These are phyloP conservation scores for Ascobolus immersus DNA, from an alignment of 495 filamentous ascomycete genomes.

Conservation along the genomic window DNA sequence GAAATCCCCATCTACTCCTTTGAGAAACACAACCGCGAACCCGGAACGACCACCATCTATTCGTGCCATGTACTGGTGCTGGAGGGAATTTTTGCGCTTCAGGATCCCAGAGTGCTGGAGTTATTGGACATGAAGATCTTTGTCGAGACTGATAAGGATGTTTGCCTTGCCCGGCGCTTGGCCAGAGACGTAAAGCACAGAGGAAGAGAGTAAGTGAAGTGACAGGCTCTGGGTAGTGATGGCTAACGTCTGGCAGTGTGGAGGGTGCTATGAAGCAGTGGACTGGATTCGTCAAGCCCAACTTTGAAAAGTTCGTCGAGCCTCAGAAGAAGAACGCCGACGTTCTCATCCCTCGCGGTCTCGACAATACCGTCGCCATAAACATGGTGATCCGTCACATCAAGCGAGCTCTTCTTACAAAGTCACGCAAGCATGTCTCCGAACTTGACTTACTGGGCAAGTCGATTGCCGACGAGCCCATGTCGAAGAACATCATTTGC, in stretches of 20 bases:
- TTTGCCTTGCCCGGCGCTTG: conserved; percentile 66
- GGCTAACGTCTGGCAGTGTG: conserved; percentile 19
- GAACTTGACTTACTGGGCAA: conserved; percentile 47
- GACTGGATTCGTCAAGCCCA: conserved; percentile 88
- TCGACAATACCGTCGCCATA: conserved; percentile 83
- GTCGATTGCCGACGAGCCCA: conserved; percentile 37
- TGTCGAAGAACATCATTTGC: conserved; percentile 45
- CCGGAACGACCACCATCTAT: conserved; percentile 64
- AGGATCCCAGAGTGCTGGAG: conserved; percentile 65
- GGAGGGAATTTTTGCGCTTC: conserved; percentile 85
- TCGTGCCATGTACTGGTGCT: conserved; percentile 88
- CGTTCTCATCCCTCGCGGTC: conserved; percentile 80
- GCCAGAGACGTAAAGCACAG: conserved; percentile 16
- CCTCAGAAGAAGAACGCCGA: conserved; percentile 75
- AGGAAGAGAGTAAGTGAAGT: conserved; percentile 12
- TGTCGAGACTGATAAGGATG: conserved; percentile 83
- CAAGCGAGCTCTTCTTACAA: conserved; percentile 53
- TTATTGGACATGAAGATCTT: conserved; percentile 92
- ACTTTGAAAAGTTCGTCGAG: conserved; percentile 70
- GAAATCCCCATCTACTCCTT: conserved; percentile 93
- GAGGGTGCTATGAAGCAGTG: conserved; percentile 96
- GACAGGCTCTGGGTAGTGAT: neutral
- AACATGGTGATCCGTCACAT: conserved; percentile 82
- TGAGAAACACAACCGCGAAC: conserved; percentile 58
- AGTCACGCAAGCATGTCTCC: conserved; percentile 56